Evolutionary conservation across 768 basidiomycete species (phyloP).

Genomic region (Tulasnella calospora): DNA sequence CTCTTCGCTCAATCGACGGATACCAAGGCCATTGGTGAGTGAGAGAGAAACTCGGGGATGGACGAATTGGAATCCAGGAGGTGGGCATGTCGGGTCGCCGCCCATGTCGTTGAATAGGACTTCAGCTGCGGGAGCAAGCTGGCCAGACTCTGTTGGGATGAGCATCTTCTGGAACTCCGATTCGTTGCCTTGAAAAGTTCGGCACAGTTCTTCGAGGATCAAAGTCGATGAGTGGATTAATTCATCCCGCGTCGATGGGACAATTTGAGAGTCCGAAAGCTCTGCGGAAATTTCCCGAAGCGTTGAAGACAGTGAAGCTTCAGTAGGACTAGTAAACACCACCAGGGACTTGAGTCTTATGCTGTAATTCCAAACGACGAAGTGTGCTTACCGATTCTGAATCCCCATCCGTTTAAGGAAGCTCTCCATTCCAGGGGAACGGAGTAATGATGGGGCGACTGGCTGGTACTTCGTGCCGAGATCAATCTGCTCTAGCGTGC

Average conservation of each 20-base stretch:
- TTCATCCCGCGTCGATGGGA: neutral
- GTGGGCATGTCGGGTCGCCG: neutral
- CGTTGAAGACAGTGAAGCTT: neutral
- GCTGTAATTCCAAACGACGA: neutral
- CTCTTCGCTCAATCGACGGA: conserved; percentile 30
- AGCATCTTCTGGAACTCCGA: neutral
- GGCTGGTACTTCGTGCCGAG: neutral
- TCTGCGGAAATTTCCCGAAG: neutral
- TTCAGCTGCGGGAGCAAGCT: neutral
- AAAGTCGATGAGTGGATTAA: neutral
- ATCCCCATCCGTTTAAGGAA: neutral
- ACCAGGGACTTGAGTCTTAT: too few species aligned
- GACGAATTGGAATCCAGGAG: neutral
- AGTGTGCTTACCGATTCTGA: neutral
- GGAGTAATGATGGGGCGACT: neutral
- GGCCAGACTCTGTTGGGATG: neutral
- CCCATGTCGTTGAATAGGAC: conserved; percentile 16
- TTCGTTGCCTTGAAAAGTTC: neutral
- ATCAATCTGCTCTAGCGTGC: neutral
- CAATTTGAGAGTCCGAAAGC: neutral
- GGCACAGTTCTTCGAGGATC: neutral
- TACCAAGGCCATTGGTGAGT: conserved; percentile 25
- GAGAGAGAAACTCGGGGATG: conserved; percentile 7
- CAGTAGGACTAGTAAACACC: neutral
- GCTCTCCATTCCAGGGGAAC: neutral